Evolutionary conservation across 768 basidiomycete species (phyloP), one percentile per base, ranked within the genome.

Genomic region (Termitomyces sp.): DNA sequence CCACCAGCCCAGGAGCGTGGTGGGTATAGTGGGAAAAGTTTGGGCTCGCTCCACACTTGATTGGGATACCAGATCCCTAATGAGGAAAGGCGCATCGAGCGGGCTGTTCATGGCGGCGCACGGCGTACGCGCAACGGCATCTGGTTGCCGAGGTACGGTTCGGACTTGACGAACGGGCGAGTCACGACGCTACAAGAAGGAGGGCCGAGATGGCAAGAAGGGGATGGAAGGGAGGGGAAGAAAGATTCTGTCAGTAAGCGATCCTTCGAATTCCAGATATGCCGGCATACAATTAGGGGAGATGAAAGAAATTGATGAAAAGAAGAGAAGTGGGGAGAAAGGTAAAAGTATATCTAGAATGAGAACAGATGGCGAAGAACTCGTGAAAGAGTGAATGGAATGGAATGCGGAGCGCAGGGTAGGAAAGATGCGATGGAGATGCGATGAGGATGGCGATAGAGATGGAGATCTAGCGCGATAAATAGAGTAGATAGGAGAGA

Each of bases 171-270:
- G 4, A 49, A 25, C 21, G 47, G 32, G 8, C 31, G 48, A 6
- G 34, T 27, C 10, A 27, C 79, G 56, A 83, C 75, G 64, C 81
- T 81, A 65, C 25, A 32, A 32, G 34, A 60, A 62, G 55, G 49
- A 38, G 46, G 32, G n/a, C 43, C 27, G 47, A 44, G 35, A 51
- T 12, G 37, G 23, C 41, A 16, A 1, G 19, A 17, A 23, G 42
- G 12, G 27, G 68, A 64, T 58, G 48, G 40, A 60, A 19, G 48
- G 57, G 59, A 68, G 58, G 54, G 57, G 38, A 54, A 46, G 54
- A 62, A 49, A 56, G 49, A 61, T 56, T 40, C 43, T 47, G 57
- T 55, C 52, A 62, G 42, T 37, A 56, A 47, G 45, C 38, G 45
- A 35, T 40, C 34, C 56, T 57, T 52, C 50, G 57, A 41, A 14